phyloP scores from a whole-genome alignment of 2,329 filamentous ascomycete genomes.

The Aspergillus versicolor region DNA sequence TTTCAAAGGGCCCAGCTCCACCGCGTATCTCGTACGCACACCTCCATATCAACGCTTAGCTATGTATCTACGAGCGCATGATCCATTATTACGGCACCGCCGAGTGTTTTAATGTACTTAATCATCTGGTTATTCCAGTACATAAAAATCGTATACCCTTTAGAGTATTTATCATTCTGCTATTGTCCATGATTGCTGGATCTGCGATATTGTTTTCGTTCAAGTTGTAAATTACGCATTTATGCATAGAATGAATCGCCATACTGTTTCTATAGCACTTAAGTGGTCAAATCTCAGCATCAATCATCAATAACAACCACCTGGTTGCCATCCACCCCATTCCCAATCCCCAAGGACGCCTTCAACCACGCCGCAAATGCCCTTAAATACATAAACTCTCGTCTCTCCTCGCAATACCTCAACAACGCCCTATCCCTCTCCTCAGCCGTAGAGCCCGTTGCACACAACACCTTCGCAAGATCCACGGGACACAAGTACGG shows the following conservation, averaged over 20 bases:
- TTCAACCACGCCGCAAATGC: slow-evolving; percentile 6
- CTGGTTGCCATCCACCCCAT: background rate
- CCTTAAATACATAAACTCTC: background rate
- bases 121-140: background rate
- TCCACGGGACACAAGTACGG: slow-evolving; percentile 13
- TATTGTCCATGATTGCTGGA: too few species aligned
- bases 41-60: background rate
- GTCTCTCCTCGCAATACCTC: background rate
- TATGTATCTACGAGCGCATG: background rate
- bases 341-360: background rate
- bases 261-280: too few species aligned
- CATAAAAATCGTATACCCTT: background rate
- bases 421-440: slow-evolving; percentile 4
- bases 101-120: background rate
- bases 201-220: too few species aligned
- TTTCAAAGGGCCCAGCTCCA: too few species aligned
- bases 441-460: background rate
- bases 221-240: too few species aligned
- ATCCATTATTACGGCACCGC: background rate
- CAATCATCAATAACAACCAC: background rate
- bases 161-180: too few species aligned
- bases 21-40: too few species aligned
- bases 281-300: background rate
- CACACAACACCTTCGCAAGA: slow-evolving; percentile 2
- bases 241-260: too few species aligned